Base-by-base conservation (phyloP, 352 stramenopile species). In the Thraustochytrium striatum region DNA sequence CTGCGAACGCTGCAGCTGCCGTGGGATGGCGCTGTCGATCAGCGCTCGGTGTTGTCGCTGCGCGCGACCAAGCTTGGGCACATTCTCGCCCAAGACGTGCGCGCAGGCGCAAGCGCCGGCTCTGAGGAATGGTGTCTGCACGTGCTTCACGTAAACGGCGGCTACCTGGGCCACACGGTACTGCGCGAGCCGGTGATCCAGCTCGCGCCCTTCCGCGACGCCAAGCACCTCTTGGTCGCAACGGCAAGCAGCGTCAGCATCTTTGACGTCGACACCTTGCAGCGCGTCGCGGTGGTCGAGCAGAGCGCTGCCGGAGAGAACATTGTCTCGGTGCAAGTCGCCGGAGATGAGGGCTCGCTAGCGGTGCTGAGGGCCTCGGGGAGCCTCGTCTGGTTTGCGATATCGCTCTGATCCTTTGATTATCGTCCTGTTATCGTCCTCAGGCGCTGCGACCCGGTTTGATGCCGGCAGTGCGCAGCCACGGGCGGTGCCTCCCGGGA, bases 1-100 rank as follows among this genome's bases (percentile, higher is more conserved):
- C 36, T 75, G 25, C 65, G 65, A 3, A 25, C 65, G 41, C 65
- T 75, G n/a, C 33, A 61, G 25, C 19, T 75, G 32, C 13, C 62
- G 62, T 19, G 19, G 13, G 44, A 35, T 25, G 21, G 16, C 3
- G 59, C 41, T 52, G 5, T n/a, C 5, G 35, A 16, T 30, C 41
- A 38, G 2, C 33, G n/a, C 41, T 38, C 25, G 16, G 13, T 70
- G 5, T 50, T 38, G 59, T 8, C 50, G 13, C 0, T 70, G 16
- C 53, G 59, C 41, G 38, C 53, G 44, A 53, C 59, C 21, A 33
- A 38, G 3, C 41, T 70, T 5, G 59, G 59, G 9, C 44, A 70
- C 9, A 70, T 70, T 25, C 36, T 70, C 21, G 28, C 21, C 3
- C 65, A 75, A 43, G 65, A 25, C 21, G 21, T 72, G 21, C 30